Base-by-base conservation (phyloP, 2,329 filamentous ascomycete genomes). In the Epichloe festucae region DNA sequence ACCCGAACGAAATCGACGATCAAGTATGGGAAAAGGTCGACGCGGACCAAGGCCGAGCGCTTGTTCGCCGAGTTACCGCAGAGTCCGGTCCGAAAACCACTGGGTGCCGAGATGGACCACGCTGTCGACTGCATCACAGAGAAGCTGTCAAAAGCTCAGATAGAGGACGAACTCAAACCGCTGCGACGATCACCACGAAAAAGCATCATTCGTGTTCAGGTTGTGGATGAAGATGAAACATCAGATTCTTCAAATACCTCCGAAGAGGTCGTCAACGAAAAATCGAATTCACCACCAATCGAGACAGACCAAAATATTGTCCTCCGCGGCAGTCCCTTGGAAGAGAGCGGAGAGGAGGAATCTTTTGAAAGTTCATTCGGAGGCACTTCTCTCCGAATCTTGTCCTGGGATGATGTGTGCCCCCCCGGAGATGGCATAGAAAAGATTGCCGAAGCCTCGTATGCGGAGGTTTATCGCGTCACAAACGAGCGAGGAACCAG, bases 391-490 rank as follows among this genome's bases (percentile, higher is more conserved):
- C 63, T 78, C 15, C 70, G 73, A 3, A 59, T 72, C 5, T 64
- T 81, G 41, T 69, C 70, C 1, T 84, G 81, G 80, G 64, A 71
- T 34, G 78, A 82, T 49, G 70, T 84, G 34, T 79, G 79, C 47
- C 74, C 75, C 65, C 65, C 70, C 0, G 72, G 70, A 15, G 74
- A 77, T 58, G 63, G 65, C 38, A 78, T 84, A 47, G 70, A 73
- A 43, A 84, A 84, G 64, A 84, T 84, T 48, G 80, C 81, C 10
- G 81, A 84, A 61, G 80, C 81, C 5, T 84, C 81, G 2, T 84
- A 78, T 57, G 79, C 81, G 5, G 81, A 84, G 60, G 79, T 84
- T 10, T 84, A 83, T 58, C 77, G 79, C 10, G 72, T 84, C 56
- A 76, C 70, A 46, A 83, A 81, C 59, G 68, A 72, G 44, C 69